Percentiles rank a stretch among this genome's conserved stretches.
Evolutionary conservation across 257 asterid species (phyloP).

Genomic region (Przewalskia tangutica): DNA sequence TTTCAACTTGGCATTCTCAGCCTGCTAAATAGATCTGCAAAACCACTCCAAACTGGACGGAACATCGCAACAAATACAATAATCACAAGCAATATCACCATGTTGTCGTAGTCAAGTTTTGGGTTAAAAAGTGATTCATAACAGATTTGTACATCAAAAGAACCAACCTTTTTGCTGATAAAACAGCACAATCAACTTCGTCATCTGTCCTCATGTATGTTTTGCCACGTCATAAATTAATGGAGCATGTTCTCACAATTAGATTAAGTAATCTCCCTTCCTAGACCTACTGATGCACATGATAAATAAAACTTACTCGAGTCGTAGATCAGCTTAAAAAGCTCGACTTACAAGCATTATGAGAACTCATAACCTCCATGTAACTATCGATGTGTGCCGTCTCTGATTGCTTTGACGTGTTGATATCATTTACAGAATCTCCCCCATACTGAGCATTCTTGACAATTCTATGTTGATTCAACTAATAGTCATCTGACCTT

Average conservation of each 20-base stretch:
- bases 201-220: background rate
- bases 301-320: background rate
- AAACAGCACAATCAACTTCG: background rate
- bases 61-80: background rate
- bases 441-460: background rate
- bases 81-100: background rate
- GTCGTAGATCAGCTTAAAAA: background rate
- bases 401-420: background rate
- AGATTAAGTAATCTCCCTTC: background rate
- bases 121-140: background rate
- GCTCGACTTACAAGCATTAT: background rate
- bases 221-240: background rate
- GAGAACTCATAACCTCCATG: conserved; percentile 2
- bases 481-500: background rate
- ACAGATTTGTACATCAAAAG: conserved; percentile 2
- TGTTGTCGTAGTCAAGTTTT: background rate
- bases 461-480: background rate
- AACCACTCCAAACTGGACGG: conserved; percentile 1
- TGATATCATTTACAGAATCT: background rate
- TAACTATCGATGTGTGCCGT: background rate
- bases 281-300: background rate
- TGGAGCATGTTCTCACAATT: background rate
- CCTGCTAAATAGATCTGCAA: background rate
- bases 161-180: background rate
- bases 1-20: background rate